Base-by-base conservation (phyloP, 257 asterid species). In the Scutellaria galericulata region DNA sequence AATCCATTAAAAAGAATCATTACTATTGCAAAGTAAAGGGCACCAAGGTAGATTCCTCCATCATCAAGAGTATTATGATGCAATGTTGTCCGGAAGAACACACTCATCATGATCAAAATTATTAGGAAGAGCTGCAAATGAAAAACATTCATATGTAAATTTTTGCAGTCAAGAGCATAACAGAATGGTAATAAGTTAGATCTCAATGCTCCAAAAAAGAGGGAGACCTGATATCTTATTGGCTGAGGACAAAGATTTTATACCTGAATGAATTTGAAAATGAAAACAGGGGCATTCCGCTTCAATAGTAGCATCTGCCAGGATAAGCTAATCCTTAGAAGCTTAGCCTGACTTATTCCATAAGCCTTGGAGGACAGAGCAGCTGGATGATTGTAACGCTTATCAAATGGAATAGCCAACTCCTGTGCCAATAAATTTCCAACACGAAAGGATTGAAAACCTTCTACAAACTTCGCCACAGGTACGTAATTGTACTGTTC, bases 1-100 rank as follows among this genome's bases (percentile, higher is more conserved):
- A 86, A 86, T 55, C 98, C 98, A 75, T 91, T 91, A 77, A 91
- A 94, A 79, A 91, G 92, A 76, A 89, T 82, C 88, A 87, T 88
- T 47, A 94, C 88, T 56, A 89, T 78, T 9, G 87, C 84, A 70
- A 83, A 94, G 84, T 88, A 91, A 27, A 94, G 87, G 48, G 96
- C 98, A 9, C 98, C 98, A 27, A 91, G 86, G 75, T 82, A 88
- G 56, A 89, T 64, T 67, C 90, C 96, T 64, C 96, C 98, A 79
- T 94, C 96, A 5, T 80, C 85, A 55, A 84, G 80, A 20, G 83
- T 82, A 63, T 84, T 77, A 15, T 70, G 95, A 75, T 81, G 89
- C 86, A 91, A 80, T 27, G 94, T 78, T 12, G 96, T 88, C 73
- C 96, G 94, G 65, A 94, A 86, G 72, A 94, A 94, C 77, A 91